Evolutionary conservation across 257 asterid species (phyloP), one percentile per base, ranked within the genome.

Genomic region (Coffea canephora): DNA sequence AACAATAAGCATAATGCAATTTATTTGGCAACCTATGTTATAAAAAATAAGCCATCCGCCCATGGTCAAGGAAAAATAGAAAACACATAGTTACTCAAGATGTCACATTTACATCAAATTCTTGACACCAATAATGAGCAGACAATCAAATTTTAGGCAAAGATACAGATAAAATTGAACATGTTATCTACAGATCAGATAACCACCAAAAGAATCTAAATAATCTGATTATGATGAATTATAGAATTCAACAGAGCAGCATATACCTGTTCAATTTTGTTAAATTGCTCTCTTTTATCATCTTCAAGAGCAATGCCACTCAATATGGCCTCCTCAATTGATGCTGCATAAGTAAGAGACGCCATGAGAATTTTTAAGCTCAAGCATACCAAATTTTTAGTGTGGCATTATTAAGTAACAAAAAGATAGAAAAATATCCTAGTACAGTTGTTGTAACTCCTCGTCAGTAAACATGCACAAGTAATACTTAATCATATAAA

Each of bases 281-380:
- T 96, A 85, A 96, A 96, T 81, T 87, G 87, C 82, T 91, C 97
- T 77, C 98, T 89, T 82, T 94, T 88, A 78, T 88, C 97, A 86
- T 91, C 97, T 77, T 92, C 98, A 84, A 96, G 99, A 12, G 97
- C 91, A 87, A 96, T 83, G 71, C 99, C 99, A 83, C 83, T 94
- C 78, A 96, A 86, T 82, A 92, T 91, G 80, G 99, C 99, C 86
- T 94, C 97, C 97, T 85, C 94, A 83, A 96, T 83, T 86, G 90
- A 91, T 25, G 93, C 99, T 94, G 97, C 84, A 87, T 69, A 52
- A 75, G 67, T 48, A 79, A 78, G 77, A 87, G 66, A 74, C 66
- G 73, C 21, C 66, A 34, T 80, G 52, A 82, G 78, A 84, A 41
- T 50, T 31, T 41, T 79, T 39, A 76, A 62, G 67, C 45, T 19